Base-by-base conservation (phyloP, 1,139 yeast genomes). In the Yamadazyma friedrichii region DNA sequence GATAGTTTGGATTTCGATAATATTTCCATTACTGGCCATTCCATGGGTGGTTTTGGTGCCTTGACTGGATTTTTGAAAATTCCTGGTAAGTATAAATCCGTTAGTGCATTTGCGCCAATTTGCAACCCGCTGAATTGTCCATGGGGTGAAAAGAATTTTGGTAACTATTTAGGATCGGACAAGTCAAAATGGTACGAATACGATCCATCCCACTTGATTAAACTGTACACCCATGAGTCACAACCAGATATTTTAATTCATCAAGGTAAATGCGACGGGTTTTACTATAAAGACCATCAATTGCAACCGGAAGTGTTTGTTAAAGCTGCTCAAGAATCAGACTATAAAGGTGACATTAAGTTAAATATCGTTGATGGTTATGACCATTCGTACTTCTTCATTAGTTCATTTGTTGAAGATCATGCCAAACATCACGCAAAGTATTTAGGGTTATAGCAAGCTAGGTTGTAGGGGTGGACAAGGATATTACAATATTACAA, bases 11-110 rank as follows among this genome's bases (percentile, higher is more conserved):
- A 87, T 58, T 69, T 79, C 42, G 15, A 64, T 27, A 82, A 77
- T 38, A 74, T 83, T 41, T 78, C 93, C 22, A 81, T 93, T 49
- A 82, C 94, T 9, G 98, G 98, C 34, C 98, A 93, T 62, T 93
- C 98, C 2, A 93, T 93, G 98, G 98, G 98, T 38, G 98, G 98
- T 0, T 88, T 78, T 61, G 98, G 98, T 41, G 96, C 98, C 0
- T 66, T 93, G 46, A 69, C 84, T 42, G 82, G 95, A 12, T 91
- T 79, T 59, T 67, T 93, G 42, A 78, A 74, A 50, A 81, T 86
- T 59, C 88, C 93, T 1, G 85, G 82, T 3, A 71, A 71, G 55
- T 93, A 85, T 71, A 80, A 78, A 60, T 82, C 95, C 1, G 94
- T 87, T 29, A 80, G 91, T 46, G 98, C 97, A 0, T 93, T 93